These are phyloP conservation scores for Albophoma yamanashiensis DNA, from an alignment of 2,329 filamentous ascomycete species.

Conservation along the genomic window DNA sequence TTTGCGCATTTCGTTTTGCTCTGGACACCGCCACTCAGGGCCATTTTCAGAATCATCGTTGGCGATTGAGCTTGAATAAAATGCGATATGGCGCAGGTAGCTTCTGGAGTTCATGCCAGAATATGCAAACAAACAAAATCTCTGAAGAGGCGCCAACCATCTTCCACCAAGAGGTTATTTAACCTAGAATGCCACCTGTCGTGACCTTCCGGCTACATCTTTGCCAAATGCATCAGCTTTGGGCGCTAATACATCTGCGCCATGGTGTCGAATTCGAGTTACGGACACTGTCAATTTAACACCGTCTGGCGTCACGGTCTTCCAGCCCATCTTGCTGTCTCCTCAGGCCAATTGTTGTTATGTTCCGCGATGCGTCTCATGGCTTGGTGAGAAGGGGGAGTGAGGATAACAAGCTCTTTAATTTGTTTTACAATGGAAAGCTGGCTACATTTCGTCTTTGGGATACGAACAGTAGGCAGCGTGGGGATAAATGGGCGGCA, in stretches of 20 bases:
- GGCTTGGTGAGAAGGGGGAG: constrained; percentile 27
- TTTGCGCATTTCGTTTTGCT: neutral
- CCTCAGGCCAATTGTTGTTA: constrained; percentile 31
- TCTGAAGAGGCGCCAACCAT: neutral
- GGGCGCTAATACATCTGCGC: neutral
- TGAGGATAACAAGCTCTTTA: constrained; percentile 6
- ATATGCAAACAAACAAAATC: neutral
- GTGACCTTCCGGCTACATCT: neutral
- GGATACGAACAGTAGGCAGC: neutral
- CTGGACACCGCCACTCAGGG: neutral
- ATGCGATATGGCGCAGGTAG: too few relatives aligned
- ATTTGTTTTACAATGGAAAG: too few relatives aligned
- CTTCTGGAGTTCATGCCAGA: neutral
- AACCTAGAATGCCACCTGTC: neutral
- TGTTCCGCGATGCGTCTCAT: constrained; percentile 36
- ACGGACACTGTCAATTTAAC: neutral
- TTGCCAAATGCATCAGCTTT: neutral
- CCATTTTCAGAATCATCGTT: neutral
- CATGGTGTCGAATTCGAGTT: neutral
- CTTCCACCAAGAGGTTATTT: neutral
- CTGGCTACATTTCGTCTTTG: too few relatives aligned
- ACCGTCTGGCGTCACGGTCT: constrained; percentile 37
- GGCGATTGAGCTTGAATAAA: neutral
- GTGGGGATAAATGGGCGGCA: neutral
- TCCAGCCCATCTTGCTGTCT: constrained; percentile 47